Percentiles rank a stretch among this genome's conserved stretches.
Evolutionary conservation across 2,329 filamentous ascomycete species (phyloP).

Genomic region (Didymella sp.): DNA sequence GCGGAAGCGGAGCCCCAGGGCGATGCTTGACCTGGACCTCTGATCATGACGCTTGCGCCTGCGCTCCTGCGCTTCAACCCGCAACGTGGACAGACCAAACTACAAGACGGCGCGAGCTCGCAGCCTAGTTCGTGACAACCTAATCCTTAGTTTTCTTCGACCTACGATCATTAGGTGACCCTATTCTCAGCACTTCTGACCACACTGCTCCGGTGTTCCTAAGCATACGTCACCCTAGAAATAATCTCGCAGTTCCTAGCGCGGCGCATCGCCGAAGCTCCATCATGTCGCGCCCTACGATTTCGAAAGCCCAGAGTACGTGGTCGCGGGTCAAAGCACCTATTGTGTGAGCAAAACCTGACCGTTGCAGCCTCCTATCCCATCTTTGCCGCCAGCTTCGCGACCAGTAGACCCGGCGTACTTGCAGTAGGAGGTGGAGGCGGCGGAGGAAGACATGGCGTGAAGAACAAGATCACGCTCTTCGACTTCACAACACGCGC

Average conservation of each 20-base stretch:
- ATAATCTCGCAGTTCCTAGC: constrained; percentile 5
- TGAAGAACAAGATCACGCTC: constrained; percentile 80
- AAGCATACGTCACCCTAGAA: constrained; percentile 11
- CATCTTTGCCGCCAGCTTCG: constrained; percentile 86
- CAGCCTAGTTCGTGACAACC: not conserved
- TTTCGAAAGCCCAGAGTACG: constrained; percentile 40
- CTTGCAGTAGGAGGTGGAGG: constrained; percentile 86
- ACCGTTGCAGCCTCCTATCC: constrained; percentile 64
- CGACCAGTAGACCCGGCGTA: constrained; percentile 73
- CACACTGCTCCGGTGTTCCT: not conserved
- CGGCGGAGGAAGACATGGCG: constrained; percentile 68
- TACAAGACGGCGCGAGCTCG: not conserved
- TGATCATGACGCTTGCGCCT: constrained; percentile 23
- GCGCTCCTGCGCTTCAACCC: constrained; percentile 16
- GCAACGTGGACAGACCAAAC: constrained; percentile 23
- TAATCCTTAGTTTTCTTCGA: not conserved
- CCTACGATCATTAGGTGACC: not conserved
- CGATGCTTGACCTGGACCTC: constrained; percentile 8
- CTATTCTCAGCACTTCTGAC: not conserved
- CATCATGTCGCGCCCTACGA: constrained; percentile 42
- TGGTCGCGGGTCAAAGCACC: not conserved
- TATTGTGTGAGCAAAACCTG: not conserved
- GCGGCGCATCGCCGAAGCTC: constrained; percentile 22
- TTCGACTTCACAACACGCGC: constrained; percentile 74
- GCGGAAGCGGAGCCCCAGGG: constrained; percentile 5